Base-by-base conservation (phyloP, 1,284 basidiomycete species). In the Cerrena zonata region DNA sequence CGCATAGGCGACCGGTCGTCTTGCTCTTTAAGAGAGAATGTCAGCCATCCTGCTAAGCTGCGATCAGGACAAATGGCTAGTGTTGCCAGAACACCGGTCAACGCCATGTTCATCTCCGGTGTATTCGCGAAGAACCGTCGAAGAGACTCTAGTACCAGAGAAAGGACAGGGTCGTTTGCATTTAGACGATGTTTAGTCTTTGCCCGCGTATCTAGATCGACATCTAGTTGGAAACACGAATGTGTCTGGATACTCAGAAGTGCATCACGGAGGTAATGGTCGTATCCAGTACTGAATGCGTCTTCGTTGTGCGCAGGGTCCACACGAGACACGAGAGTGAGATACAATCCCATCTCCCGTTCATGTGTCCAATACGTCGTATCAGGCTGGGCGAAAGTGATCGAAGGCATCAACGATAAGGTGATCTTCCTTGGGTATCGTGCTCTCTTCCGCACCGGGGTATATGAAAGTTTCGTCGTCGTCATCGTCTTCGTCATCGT, bases 1-100 rank as follows among this genome's bases (percentile, higher is more conserved):
- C 15, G 39, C 10, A 22, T 19, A n/a, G 21, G 13, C 1, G 45
- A 25, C 15, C 56, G 37, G 34, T 54, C 15, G 45, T 34, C 25
- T 25, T 45, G 49, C 10, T 79, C 76, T 49, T 69, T 75, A 4
- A 71, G 59, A n/a, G 73, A 73, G 62, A 84, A 85, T 2, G 85
- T 87, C 48, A 97, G 67, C 93, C 92, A 98, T 0, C 93, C 92
- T 0, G 86, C 82, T 21, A 97, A 72, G 1, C 89, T 92, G 7
- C 94, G 80, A 61, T 91, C 77, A 1, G 94, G 90, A 62, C 91
- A 91, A 12, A 85, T 72, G 0, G 89, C 89, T 4, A 98, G 71
- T 2, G 84, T 81, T 0, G 88, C 79, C 11, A 97, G 66, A 2
- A 86, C 80, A 7, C 90, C 91, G 0, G 91, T 96, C 53, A 97